Base-by-base conservation (phyloP, 2,329 filamentous ascomycete species). In the Lasiodiplodia theobromae region DNA sequence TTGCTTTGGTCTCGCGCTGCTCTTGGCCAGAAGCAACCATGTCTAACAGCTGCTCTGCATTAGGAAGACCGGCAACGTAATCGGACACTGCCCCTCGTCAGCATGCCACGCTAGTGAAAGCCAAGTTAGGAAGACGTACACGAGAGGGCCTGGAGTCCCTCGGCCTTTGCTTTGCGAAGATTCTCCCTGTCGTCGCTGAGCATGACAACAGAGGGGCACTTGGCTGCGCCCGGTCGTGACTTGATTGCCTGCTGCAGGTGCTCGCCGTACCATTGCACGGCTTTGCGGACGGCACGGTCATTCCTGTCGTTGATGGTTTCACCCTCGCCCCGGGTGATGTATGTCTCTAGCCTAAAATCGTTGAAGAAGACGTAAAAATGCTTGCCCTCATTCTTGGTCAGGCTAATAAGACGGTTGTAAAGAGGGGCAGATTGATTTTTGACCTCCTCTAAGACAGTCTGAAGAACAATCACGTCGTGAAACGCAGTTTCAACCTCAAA, bases 341-440 rank as follows among this genome's bases (percentile, higher is more conserved):
- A 92, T 0, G 96, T 99, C 80, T 99, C 96, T 49, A 94, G 85
- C 64, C 95, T 88, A 77, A 99, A 99, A 75, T 99, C 96, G 79
- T 99, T 99, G 87, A 98, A 98, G 79, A 99, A 99, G 65, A 99
- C 93, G 77, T 98, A 97, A 78, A 97, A 98, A 67, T 95, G 89
- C 85, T 99, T 99, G 72, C 97, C 94, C 74, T 97, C 94, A 76
- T 95, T 97, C 81, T 95, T 97, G 49, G 94, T 97, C 71, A 99
- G 85, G 25, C 92, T 90, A 72, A 98, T 89, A 62, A 99, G 85
- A 49, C 96, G 92, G 79, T 97, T 97, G 83, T 98, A 99, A 47
- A 99, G 88, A 52, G 96, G 96, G 70, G 98, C 82, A 14, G 95
- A 98, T 73, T 94, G 89, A 79, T 97, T 97, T 77, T 94, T 92